Base-by-base conservation (phyloP, 2,329 filamentous ascomycete species). In the Diaporthe capsici region DNA sequence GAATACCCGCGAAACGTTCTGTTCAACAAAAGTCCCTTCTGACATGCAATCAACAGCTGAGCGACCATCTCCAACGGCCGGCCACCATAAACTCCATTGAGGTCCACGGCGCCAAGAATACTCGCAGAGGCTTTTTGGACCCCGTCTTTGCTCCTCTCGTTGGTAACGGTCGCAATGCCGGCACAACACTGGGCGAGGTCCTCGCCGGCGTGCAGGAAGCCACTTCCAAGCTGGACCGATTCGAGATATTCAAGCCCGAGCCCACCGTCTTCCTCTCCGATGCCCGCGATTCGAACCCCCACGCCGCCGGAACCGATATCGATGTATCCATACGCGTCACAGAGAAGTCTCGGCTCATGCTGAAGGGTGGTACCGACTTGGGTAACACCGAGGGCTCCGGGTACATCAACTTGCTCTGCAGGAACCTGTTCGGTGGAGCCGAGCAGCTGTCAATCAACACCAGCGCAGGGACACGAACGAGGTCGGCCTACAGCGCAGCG, bases 321-420 rank as follows among this genome's bases (percentile, higher is more conserved):
- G 94, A 96, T 78, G 90, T 98, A 72, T 94, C 93, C 80, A 89
- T 98, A 74, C 92, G 91, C 72, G 94, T 94, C 31, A 89, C 90
- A 76, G 96, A 99, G 85, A 92, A 94, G 79, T 93, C 94, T 44
- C 92, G 94, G 53, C 91, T 98, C 81, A 92, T 95, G 76, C 90
- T 98, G 81, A 98, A 98, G 87, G 98, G 96, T 0, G 97, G 97
- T 76, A 98, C 97, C 12, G 96, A 98, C 82, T 90, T 98, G 61
- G 97, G 97, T 77, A 98, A 97, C 82, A 92, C 95, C 31, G 97
- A 99, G 84, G 97, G 96, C 49, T 98, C 96, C 10, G 96, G 96
- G 5, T 98, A 98, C 82, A 93, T 94, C 79, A 96, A 97, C 79
- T 89, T 95, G 60, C 89, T 96, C 71, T 93, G 95, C 88, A 93